A percentile compares a stretch with the other conserved stretches of the same genome.
These are phyloP conservation scores for Verticillium nonalfalfae DNA, from an alignment of 2,329 filamentous ascomycete species.

Conservation along the genomic window DNA sequence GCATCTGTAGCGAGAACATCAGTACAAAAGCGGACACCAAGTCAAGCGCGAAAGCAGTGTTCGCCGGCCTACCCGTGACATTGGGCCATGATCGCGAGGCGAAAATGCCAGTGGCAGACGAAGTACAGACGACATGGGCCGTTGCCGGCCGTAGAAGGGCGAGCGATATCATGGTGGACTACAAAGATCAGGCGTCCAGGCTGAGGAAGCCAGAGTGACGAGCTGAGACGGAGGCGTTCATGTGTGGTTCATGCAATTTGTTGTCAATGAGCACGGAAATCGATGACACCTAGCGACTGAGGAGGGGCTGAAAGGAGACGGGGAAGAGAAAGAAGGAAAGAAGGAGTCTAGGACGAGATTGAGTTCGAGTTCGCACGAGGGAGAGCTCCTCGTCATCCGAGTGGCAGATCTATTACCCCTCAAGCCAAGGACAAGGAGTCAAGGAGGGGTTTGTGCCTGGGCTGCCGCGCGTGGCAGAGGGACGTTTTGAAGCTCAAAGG, in stretches of 20 bases:
- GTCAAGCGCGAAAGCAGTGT: neutral
- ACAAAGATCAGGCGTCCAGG: constrained; percentile 3
- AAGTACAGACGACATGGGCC: constrained; percentile 6
- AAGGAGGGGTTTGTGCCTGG: neutral
- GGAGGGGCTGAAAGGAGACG: neutral
- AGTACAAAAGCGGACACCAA: neutral
- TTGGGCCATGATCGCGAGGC: constrained; percentile 4
- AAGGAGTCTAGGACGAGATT: neutral
- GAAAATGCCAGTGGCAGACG: constrained; percentile 4
- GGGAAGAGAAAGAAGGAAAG: neutral
- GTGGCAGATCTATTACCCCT: neutral
- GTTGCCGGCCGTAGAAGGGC: constrained; percentile 8
- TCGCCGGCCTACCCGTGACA: constrained; percentile 3
- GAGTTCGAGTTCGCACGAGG: neutral
- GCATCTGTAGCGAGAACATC: constrained; percentile 1
- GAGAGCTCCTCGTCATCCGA: neutral
- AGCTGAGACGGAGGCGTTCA: neutral
- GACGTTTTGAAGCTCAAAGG: neutral
- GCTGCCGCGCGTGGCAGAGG: neutral
- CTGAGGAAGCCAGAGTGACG: constrained; percentile 6
- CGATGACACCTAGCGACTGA: neutral
- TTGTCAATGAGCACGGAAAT: neutral
- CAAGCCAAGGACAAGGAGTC: neutral
- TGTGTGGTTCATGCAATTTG: neutral
- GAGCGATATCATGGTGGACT: constrained; percentile 8